Conservation (phyloP, 202 grass and related monocot genomes). For the Thinopyrum obtusiflorum region DNA sequence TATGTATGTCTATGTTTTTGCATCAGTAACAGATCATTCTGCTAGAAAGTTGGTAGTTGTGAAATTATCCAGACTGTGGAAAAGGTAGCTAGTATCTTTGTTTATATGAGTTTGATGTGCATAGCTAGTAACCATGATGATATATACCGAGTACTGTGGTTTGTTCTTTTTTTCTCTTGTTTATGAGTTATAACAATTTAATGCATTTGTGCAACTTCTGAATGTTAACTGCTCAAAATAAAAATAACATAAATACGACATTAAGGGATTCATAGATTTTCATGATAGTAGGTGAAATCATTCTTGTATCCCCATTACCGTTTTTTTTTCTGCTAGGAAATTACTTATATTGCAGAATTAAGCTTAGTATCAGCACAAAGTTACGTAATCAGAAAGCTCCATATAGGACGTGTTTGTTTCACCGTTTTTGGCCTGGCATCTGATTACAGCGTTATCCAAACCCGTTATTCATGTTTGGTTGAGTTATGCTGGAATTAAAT, state of each 20-base stretch:
- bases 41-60: slow-evolving; percentile 2
- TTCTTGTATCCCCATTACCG: slow-evolving; percentile 24
- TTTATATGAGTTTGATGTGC: slow-evolving; percentile 24
- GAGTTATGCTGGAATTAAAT: not conserved
- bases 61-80: not conserved
- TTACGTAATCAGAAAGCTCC: not conserved
- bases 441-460: not conserved
- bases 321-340: slow-evolving; percentile 1
- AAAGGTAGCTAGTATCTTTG: not conserved
- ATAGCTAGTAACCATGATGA: not conserved
- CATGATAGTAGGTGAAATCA: not conserved
- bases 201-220: not conserved
- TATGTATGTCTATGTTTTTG: not conserved
- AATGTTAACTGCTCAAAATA: not conserved
- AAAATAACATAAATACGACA: not conserved
- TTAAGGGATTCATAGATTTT: not conserved
- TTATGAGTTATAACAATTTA: not conserved
- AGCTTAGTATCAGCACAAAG: not conserved
- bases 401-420: not conserved
- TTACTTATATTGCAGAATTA: not conserved
- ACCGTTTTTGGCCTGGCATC: not conserved
- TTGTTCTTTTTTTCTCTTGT: slow-evolving; percentile 12
- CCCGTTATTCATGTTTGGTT: not conserved
- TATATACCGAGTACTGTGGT: slow-evolving; percentile 5
- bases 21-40: slow-evolving; percentile 6